Base-by-base conservation (phyloP, 495 filamentous ascomycete species). In the Ramalina intermedia region DNA sequence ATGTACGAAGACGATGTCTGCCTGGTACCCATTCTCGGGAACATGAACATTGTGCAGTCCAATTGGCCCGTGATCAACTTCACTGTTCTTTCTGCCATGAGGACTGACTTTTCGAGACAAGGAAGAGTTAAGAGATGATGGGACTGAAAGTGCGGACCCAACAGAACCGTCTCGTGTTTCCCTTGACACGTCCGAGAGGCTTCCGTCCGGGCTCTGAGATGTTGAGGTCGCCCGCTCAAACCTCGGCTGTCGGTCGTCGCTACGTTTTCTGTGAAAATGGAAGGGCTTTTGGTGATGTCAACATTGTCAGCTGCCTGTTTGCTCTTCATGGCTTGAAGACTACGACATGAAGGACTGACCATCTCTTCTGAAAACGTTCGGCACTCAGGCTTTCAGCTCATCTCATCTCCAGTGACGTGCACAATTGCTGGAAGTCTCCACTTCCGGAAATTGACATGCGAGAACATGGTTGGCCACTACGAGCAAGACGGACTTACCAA, bases 1-100 rank as follows among this genome's bases (percentile, higher is more conserved):
- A 52, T 68, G 65, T 33, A 68, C 51, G 21, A 42, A 67, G 56
- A 43, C 61, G 47, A 75, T 57, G 46, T 74, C 68, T 13, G 47
- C 48, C 48, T 43, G 38, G 23, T n/a, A 39, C 9, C 27, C 27
- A 29, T 50, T 46, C 24, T 56, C 42, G 13, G 63, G 59, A 16
- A 16, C 42, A 49, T 64, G 54, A 1, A 67, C 43, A 12, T 61
- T 50, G 21, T 56, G 65, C 0, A 69, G 51, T 20, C 64, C 66
- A 17, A 67, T 53, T 7, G 63, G 62, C 52, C 42, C 47, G 4
- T 41, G 49, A 47, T 51, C 37, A 14, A 35, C 43, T 40, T 47
- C 42, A 45, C 51, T 54, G 16, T 45, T 40, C 18, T 29, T 50
- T 40, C 47, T 46, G 37, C 24, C 35, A 13, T 51, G 27, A 29